A percentile compares a stretch with the other conserved stretches of the same genome.
These are phyloP conservation scores for Colletotrichum destructivum DNA, from an alignment of 2,329 filamentous ascomycete genomes.

Conservation along the genomic window DNA sequence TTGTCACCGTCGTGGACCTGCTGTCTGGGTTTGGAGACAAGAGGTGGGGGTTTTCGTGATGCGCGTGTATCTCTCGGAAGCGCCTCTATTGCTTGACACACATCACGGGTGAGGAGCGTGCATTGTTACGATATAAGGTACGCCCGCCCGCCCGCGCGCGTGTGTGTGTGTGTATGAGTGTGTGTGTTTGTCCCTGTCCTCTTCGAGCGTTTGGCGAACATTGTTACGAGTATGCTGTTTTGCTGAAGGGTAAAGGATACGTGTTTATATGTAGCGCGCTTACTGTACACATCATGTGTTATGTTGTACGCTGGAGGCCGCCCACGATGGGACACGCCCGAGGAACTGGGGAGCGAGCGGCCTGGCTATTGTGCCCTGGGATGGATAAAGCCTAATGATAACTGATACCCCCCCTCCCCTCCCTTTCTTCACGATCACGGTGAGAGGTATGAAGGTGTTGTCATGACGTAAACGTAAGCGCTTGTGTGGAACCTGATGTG, in stretches of 20 bases:
- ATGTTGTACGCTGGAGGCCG: neutral
- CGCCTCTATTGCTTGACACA: too few relatives aligned
- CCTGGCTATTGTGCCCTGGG: neutral
- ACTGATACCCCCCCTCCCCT: neutral
- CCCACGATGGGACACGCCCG: neutral
- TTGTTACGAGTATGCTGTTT: neutral
- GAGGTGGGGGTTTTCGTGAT: neutral
- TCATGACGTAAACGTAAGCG: neutral
- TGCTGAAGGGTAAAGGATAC: neutral
- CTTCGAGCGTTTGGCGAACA: neutral
- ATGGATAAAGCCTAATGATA: conserved; percentile 24
- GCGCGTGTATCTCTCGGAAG: neutral
- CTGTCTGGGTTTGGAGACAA: conserved; percentile 17
- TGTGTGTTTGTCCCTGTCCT: neutral
- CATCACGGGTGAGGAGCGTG: neutral
- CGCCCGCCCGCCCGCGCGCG: too few relatives aligned
- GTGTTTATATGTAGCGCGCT: neutral
- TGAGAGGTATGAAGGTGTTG: neutral
- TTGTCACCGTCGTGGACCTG: conserved; percentile 42
- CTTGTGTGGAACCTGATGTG: too few relatives aligned
- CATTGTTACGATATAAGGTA: neutral
- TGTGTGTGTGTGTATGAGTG: too few relatives aligned
- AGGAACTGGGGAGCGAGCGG: neutral
- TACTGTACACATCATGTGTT: neutral
- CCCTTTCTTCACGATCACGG: neutral